A percentile compares a stretch with the other conserved stretches of the same genome.
These are phyloP conservation scores for Saksenaea oblongispora DNA, from an alignment of 371 early-diverging fungal species.

Conservation along the genomic window DNA sequence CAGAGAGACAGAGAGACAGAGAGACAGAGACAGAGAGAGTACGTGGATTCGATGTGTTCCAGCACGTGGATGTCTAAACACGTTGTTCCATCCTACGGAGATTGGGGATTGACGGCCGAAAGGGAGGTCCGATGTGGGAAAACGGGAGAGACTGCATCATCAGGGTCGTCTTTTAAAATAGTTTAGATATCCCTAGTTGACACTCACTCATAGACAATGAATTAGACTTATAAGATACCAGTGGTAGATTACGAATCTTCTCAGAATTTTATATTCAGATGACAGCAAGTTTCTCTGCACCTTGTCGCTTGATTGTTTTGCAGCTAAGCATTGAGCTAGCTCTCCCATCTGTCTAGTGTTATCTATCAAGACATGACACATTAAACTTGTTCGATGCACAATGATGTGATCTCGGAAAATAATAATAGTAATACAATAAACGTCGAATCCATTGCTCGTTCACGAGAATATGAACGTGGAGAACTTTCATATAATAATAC, in stretches of 20 bases:
- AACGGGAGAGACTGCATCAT: constrained; percentile 5
- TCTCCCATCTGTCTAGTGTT: neutral
- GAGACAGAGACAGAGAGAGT: neutral
- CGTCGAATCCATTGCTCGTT: neutral
- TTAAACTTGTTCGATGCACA: neutral
- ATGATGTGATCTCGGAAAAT: neutral
- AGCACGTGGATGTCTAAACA: constrained; percentile 1
- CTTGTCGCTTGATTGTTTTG: constrained; percentile 1
- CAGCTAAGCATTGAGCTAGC: neutral
- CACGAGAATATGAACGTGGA: neutral
- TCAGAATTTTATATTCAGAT: neutral
- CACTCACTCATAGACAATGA: neutral
- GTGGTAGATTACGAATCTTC: neutral
- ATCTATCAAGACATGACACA: neutral
- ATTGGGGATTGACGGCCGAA: constrained; percentile 1
- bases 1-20: neutral
- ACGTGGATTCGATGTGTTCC: neutral
- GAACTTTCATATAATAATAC: neutral
- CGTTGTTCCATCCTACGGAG: constrained; percentile 3
- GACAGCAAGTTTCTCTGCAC: neutral
- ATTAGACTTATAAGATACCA: neutral
- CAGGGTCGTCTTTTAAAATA: neutral
- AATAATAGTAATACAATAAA: neutral
- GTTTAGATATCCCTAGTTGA: neutral
- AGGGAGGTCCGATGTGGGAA: neutral